Evolutionary conservation across 805 yeast species (phyloP).

Genomic region (Candida takata): DNA sequence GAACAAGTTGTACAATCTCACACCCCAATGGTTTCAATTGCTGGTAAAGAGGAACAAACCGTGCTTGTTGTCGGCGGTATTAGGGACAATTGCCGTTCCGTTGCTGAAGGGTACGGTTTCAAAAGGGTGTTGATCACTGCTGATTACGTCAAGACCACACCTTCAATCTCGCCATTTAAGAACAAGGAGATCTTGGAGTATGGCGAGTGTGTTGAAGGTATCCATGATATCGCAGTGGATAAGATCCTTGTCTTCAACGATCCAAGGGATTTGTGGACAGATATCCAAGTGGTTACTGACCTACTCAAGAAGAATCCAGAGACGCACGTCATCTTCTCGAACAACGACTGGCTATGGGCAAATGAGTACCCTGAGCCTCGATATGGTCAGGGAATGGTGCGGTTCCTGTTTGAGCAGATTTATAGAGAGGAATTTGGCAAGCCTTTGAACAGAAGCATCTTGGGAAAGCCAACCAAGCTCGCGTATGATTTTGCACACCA

Average conservation of each 20-base stretch:
- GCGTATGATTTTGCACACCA: constrained; percentile 82
- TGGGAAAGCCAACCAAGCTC: constrained; percentile 77
- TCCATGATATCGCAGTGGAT: constrained; percentile 33
- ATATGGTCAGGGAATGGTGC: constrained; percentile 87
- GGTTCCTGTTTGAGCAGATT: constrained; percentile 53
- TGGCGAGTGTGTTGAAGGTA: constrained; percentile 21
- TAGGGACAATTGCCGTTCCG: constrained; percentile 58
- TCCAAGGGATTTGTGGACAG: constrained; percentile 84
- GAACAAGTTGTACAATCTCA: constrained; percentile 78
- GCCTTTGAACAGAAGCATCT: constrained; percentile 44
- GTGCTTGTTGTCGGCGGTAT: constrained; percentile 85
- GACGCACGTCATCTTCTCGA: constrained; percentile 72
- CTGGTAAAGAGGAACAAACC: constrained; percentile 40
- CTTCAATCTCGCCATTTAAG: constrained; percentile 78
- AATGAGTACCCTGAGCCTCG: constrained; percentile 72
- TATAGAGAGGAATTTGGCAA: constrained; percentile 46
- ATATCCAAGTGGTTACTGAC: constrained; percentile 71
- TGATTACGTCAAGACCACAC: constrained; percentile 57
- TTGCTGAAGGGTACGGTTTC: constrained; percentile 75
- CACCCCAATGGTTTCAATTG: constrained; percentile 70
- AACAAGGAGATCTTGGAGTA: constrained; percentile 36
- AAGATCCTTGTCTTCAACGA: constrained; percentile 82
- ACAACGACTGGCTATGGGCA: constrained; percentile 84
- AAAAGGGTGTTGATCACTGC: constrained; percentile 63
- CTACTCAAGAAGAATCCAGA: constrained; percentile 57